Base-by-base conservation (phyloP, 2,329 filamentous ascomycete species). In the Alternaria triticina region DNA sequence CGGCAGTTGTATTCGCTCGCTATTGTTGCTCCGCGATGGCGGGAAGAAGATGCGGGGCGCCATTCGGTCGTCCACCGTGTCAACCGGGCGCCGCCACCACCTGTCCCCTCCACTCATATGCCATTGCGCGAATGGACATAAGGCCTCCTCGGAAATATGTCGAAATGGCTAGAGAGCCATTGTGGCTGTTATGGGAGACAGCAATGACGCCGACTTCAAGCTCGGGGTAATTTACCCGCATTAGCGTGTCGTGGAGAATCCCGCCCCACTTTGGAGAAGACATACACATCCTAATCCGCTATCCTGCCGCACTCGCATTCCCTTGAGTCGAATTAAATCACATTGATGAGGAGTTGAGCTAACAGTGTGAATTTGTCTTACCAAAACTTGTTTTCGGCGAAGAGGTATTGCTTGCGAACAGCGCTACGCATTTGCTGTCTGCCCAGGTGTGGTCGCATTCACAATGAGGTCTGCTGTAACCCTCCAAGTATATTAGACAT, bases 1-100 rank as follows among this genome's bases (percentile, higher is more conserved):
- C 71, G 70, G 71, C 70, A 74, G 68, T 72, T 73, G 69, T 52
- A 44, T 40, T 50, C 30, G 54, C 58, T 55, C 65, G 67, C 66
- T 65, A 25, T 45, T 64, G 62, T 62, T 57, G 33, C 64, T 58
- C 67, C 66, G 67, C 55, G 43, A 54, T 54, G 50, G 33, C 27
- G 44, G 40, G 59, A 52, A 20, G 59, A 57, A 15, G 51, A 60
- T 66, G 67, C 60, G 65, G 67, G 65, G 67, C 61, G 57, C 45
- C 23, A 22, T 55, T 58, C 52, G 33, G 56, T 52, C 45, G 7
- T 47, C 45, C 43, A 25, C 28, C 36, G 27, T 36, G 36, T 50
- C 44, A 25, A 59, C n/a, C 30, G 20, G 7, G 22, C 30, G 25
- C 28, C 20, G 51, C 28, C n/a, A 17, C 23, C 30, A 23, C 20